Evolutionary conservation across 257 asterid genomes (phyloP).

Genomic region (Ligustrum vulgare): DNA sequence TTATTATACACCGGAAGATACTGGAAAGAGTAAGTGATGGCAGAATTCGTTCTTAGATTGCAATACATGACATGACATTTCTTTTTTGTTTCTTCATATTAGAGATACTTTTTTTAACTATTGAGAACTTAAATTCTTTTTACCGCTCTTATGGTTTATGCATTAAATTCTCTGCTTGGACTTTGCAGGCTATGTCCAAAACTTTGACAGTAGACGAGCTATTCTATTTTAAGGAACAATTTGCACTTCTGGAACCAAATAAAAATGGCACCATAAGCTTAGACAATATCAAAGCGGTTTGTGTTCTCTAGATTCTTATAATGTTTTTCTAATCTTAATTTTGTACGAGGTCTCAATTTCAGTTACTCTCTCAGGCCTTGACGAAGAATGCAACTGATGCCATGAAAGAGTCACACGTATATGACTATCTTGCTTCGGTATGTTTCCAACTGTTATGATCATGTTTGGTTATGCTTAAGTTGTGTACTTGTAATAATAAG

Average conservation of each 20-base stretch:
- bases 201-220: conserved; percentile 71
- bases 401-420: conserved; percentile 51
- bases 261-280: conserved; percentile 66
- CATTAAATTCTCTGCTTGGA: conserved; percentile 7
- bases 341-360: conserved; percentile 19
- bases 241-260: conserved; percentile 64
- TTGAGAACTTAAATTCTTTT: background rate
- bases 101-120: background rate
- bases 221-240: conserved; percentile 72
- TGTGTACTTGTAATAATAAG: background rate
- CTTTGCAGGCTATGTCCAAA: conserved; percentile 70
- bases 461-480: background rate
- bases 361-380: conserved; percentile 35
- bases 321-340: background rate
- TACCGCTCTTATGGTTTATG: conserved; percentile 5
- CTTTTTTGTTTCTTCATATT: background rate
- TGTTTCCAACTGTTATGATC: conserved; percentile 3
- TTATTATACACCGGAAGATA: background rate
- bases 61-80: background rate
- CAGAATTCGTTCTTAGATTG: no score
- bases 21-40: background rate
- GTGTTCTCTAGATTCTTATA: conserved; percentile 22
- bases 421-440: conserved; percentile 54
- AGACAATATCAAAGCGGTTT: conserved; percentile 65
- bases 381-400: conserved; percentile 49